These are phyloP conservation scores for Eimeria brunetti DNA, from an alignment of 169 alveolate species.

Conservation along the genomic window DNA sequence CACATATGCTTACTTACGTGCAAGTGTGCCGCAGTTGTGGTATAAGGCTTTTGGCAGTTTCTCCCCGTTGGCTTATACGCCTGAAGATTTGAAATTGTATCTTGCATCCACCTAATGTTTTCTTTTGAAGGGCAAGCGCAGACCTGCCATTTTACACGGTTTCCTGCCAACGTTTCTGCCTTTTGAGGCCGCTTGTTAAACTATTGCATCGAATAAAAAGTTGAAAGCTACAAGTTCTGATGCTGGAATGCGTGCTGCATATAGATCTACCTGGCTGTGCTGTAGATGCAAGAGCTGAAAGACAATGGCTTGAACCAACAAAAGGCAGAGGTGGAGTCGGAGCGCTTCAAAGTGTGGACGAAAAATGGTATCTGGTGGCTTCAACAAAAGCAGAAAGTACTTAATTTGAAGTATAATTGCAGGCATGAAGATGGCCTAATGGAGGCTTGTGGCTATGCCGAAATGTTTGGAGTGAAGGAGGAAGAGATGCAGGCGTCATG, in stretches of 20 bases:
- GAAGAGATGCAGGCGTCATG: slow-evolving; percentile 9
- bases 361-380: slow-evolving; percentile 68
- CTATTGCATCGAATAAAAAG: background rate
- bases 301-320: background rate
- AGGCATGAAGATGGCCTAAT: background rate
- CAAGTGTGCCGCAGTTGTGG: background rate
- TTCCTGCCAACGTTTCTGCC: background rate
- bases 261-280: background rate
- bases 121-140: background rate
- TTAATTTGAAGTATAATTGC: background rate
- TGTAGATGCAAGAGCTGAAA: background rate
- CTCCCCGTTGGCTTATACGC: no score
- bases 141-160: background rate
- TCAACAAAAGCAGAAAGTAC: slow-evolving; percentile 40
- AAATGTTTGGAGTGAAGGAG: slow-evolving; percentile 54
- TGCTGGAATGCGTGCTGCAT: background rate
- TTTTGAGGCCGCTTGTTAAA: background rate
- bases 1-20: background rate
- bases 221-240: background rate
- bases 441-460: background rate
- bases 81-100: background rate
- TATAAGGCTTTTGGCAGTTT: background rate
- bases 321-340: slow-evolving; percentile 16
- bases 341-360: slow-evolving; percentile 15
- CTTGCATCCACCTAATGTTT: background rate